phyloP scores from a whole-genome alignment of 306 rosid species.

The Citrullus mucosospermus region DNA sequence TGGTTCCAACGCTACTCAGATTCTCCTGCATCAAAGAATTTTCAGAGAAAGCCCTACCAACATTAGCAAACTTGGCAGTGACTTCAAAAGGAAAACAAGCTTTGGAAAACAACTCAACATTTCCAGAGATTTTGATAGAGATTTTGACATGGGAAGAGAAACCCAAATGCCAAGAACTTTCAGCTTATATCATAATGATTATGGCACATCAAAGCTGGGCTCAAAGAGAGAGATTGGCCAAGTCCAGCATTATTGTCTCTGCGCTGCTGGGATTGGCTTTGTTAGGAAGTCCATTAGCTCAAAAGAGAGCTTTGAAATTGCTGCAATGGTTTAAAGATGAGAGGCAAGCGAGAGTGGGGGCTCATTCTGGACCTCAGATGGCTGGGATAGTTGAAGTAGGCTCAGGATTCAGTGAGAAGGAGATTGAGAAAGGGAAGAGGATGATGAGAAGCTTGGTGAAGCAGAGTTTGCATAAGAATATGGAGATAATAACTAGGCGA shows the following conservation, averaged over 20 bases:
- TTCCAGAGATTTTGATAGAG: slow-evolving; percentile 43
- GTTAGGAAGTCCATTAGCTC: slow-evolving; percentile 70
- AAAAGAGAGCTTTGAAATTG: slow-evolving; percentile 59
- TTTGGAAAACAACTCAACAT: slow-evolving; percentile 37
- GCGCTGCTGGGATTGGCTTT: slow-evolving; percentile 63
- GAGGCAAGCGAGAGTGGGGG: slow-evolving; percentile 52
- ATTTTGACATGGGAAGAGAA: slow-evolving; percentile 80
- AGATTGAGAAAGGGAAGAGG: slow-evolving; percentile 50
- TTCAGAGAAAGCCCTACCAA: slow-evolving; percentile 67
- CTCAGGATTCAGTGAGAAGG: slow-evolving; percentile 33
- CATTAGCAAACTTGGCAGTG: slow-evolving; percentile 66
- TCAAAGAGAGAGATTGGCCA: slow-evolving; percentile 56
- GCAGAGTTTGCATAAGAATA: slow-evolving; percentile 61
- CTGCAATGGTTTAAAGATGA: slow-evolving; percentile 84
- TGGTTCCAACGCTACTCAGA: slow-evolving; percentile 38
- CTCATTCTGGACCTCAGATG: slow-evolving; percentile 85
- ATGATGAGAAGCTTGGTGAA: slow-evolving; percentile 83
- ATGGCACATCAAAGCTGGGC: slow-evolving; percentile 71
- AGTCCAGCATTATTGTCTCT: slow-evolving; percentile 44
- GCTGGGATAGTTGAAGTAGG: slow-evolving; percentile 38
- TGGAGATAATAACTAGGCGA: slow-evolving; percentile 65
- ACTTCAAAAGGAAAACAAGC: slow-evolving; percentile 67
- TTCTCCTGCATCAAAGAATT: slow-evolving; percentile 23
- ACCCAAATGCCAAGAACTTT: slow-evolving; percentile 70
- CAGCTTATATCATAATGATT: slow-evolving; percentile 69